Base-by-base conservation (phyloP, 2,329 filamentous ascomycete genomes). In the Phialophora expanda region DNA sequence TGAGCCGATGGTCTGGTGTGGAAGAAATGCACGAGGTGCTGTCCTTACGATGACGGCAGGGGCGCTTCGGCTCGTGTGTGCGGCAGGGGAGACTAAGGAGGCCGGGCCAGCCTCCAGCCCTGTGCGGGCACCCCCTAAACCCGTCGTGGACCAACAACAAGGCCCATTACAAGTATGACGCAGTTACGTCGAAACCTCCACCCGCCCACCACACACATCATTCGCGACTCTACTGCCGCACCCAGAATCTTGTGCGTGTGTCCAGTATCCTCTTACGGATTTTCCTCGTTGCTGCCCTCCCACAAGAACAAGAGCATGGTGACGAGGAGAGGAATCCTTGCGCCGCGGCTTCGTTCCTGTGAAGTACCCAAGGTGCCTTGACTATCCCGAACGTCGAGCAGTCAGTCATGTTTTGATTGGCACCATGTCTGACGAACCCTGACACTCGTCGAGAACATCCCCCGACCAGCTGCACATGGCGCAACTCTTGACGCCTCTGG, bases 401-500 rank as follows among this genome's bases (percentile, higher is more conserved):
- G 38, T 41, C 17, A 2, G 14, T n/a, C 38, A 8, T n/a, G 17
- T 44, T 44, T n/a, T 7, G 38, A n/a, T 8, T 8, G 8, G 38
- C 17, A 44, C 38, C 38, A 44, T 44, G 38, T 44, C 38, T 44
- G 7, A 46, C 14, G 30, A 30, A 8, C 56, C 4, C 56, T 28
- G 34, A 44, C 20, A 3, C 32, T 46, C n/a, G 12, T 38, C 9
- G 32, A 28, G 24, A 14, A 20, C 14, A 9, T 6, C 41, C 41
- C 11, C 14, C 41, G 7, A 24, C 12, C 24, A 28, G 7, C 44
- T 38, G 30, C 20, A 51, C 14, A 71, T 71, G 69, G 69, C 69
- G 14, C 51, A 64, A 14, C 48, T 61, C 4, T 51, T 69, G 30
- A 46, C 63, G 34, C 67, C 62, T 30, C 26, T 66, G n/a, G 65